Evolutionary conservation across 2,329 filamentous ascomycete genomes (phyloP).

Genomic region (Phyllosticta citribraziliensis): DNA sequence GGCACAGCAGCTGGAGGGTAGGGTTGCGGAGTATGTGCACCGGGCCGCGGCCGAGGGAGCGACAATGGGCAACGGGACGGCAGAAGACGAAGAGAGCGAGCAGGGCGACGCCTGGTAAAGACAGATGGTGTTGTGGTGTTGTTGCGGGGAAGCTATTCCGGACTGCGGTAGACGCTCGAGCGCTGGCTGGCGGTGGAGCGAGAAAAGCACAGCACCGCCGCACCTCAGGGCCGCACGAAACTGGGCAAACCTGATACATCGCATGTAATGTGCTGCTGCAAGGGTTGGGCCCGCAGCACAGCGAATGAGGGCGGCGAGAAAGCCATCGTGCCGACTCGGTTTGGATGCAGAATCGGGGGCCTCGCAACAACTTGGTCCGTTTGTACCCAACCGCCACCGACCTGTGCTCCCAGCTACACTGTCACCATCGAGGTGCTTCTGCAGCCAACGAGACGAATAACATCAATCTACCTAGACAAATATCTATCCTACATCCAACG

Average conservation of each 20-base stretch:
- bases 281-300: not conserved
- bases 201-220: not conserved
- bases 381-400: not conserved
- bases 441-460: too few relatives aligned
- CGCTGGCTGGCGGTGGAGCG: conserved; percentile 8
- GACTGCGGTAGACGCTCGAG: not conserved
- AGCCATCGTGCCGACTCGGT: not conserved
- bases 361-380: not conserved
- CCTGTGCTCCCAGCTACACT: too few relatives aligned
- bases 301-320: not conserved
- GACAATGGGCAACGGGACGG: conserved; percentile 5
- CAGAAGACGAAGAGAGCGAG: not conserved
- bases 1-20: too few relatives aligned
- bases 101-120: not conserved
- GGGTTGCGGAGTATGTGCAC: not conserved
- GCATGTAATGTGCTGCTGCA: not conserved
- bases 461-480: not conserved
- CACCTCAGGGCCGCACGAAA: not conserved
- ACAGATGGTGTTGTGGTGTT: not conserved
- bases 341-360: not conserved
- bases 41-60: not conserved
- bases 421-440: too few relatives aligned
- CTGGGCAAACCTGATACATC: not conserved
- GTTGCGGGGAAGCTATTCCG: conserved; percentile 8
- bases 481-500: not conserved